Conservation (phyloP, 2,329 filamentous ascomycete species). For the Colletotrichum sp. region DNA sequence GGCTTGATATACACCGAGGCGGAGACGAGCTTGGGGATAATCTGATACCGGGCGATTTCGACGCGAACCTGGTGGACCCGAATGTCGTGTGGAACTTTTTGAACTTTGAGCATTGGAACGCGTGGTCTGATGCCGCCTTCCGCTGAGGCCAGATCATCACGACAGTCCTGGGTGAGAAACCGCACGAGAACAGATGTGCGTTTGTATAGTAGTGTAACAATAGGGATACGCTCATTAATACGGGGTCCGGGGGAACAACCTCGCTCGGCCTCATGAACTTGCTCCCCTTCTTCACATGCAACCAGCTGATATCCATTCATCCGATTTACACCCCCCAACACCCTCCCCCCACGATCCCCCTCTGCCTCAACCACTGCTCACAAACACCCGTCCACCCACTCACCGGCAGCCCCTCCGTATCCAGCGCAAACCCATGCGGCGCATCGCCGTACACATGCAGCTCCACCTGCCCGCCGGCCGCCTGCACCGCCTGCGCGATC, state of each 20-base stretch:
- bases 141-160: not conserved
- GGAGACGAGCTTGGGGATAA: not conserved
- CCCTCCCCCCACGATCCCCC: not conserved
- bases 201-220: not conserved
- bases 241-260: not conserved
- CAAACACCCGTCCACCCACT: conserved; percentile 22
- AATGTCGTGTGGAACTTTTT: conserved; percentile 21
- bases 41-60: conserved; percentile 9
- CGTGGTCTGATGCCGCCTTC: conserved; percentile 16
- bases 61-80: conserved; percentile 14
- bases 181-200: not conserved
- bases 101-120: conserved; percentile 21
- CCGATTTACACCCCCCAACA: not conserved
- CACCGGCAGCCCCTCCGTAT: conserved; percentile 23
- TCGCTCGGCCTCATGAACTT: not conserved
- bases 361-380: conserved; percentile 23
- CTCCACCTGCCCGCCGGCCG: conserved; percentile 20
- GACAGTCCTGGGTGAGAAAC: not conserved
- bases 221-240: not conserved
- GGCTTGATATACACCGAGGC: not conserved
- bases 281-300: not conserved
- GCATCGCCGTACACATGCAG: conserved; percentile 25
- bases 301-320: not conserved
- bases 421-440: conserved; percentile 25
- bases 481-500: conserved; percentile 19